Evolutionary conservation across 2,329 filamentous ascomycete species (phyloP).

Genomic region (Epichloe elymi): DNA sequence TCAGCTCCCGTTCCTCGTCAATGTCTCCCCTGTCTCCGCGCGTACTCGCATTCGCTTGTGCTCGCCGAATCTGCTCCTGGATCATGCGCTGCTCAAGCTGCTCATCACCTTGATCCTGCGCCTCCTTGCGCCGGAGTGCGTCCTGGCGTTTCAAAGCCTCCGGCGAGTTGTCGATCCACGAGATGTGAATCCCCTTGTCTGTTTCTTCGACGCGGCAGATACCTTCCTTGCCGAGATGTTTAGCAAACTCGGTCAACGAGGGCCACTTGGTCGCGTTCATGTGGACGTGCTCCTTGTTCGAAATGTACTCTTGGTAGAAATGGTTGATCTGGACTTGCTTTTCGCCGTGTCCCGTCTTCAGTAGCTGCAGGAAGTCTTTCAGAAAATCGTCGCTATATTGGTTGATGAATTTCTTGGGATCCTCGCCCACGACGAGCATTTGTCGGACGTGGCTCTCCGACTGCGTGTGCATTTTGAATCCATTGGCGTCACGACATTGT

Average conservation of each 20-base stretch:
- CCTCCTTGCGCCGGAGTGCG: conserved; percentile 68
- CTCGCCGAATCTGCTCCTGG: conserved; percentile 68
- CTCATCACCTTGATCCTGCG: conserved; percentile 81
- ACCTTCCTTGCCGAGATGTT: conserved; percentile 72
- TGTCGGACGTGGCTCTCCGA: conserved; percentile 81
- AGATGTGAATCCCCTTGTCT: conserved; percentile 69
- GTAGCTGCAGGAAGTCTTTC: conserved; percentile 61
- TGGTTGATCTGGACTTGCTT: conserved; percentile 82
- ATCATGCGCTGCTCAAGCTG: conserved; percentile 76
- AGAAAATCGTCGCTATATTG: conserved; percentile 73
- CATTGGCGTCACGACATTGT: conserved; percentile 64
- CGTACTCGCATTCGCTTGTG: conserved; percentile 38
- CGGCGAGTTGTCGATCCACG: conserved; percentile 85
- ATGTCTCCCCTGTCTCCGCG: conserved; percentile 27
- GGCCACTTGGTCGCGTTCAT: conserved; percentile 91
- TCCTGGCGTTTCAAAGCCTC: conserved; percentile 73
- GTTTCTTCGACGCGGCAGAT: conserved; percentile 85
- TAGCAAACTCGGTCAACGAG: conserved; percentile 79
- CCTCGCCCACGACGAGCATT: conserved; percentile 75
- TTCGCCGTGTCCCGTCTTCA: conserved; percentile 78
- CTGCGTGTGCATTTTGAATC: conserved; percentile 78
- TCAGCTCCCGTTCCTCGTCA: conserved; percentile 32
- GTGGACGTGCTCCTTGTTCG: conserved; percentile 67
- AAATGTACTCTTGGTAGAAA: conserved; percentile 91
- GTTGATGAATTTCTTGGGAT: conserved; percentile 72